A percentile compares a stretch with the other conserved stretches of the same genome.
Evolutionary conservation across 495 filamentous ascomycete genomes (phyloP).

Genomic region (Penicillium roqueforti): DNA sequence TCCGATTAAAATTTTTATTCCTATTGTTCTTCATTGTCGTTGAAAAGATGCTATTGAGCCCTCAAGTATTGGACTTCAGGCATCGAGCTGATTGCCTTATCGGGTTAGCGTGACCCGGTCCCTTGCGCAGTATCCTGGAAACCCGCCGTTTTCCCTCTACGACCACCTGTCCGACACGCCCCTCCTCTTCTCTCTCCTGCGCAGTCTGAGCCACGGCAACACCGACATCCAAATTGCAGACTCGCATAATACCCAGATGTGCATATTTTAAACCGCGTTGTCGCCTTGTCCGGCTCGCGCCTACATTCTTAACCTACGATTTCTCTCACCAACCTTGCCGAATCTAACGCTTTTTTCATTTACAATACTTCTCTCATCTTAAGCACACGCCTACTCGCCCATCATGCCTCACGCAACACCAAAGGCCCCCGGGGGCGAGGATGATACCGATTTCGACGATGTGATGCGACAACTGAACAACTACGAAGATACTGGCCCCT

Average conservation of each 20-base stretch:
- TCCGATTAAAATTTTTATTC: background rate
- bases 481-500: conserved; percentile 30
- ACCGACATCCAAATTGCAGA: background rate
- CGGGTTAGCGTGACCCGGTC: conserved; percentile 13
- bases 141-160: conserved; percentile 8
- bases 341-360: background rate
- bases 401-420: conserved; percentile 51
- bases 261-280: conserved; percentile 6
- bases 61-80: background rate
- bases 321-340: background rate
- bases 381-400: background rate
- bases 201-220: background rate
- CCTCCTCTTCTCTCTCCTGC: background rate
- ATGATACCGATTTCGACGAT: conserved; percentile 47
- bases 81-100: conserved; percentile 23
- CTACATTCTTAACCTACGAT: background rate
- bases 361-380: background rate
- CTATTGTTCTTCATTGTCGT: background rate
- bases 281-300: conserved; percentile 10
- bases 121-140: conserved; percentile 7
- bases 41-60: background rate
- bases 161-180: background rate
- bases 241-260: conserved; percentile 8
- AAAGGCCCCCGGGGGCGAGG: conserved; percentile 28
- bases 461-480: conserved; percentile 49